Percentiles rank a stretch among this genome's conserved stretches.
phyloP scores from a whole-genome alignment of 805 yeast genomes.

The Saccharomycopsis olivae region DNA sequence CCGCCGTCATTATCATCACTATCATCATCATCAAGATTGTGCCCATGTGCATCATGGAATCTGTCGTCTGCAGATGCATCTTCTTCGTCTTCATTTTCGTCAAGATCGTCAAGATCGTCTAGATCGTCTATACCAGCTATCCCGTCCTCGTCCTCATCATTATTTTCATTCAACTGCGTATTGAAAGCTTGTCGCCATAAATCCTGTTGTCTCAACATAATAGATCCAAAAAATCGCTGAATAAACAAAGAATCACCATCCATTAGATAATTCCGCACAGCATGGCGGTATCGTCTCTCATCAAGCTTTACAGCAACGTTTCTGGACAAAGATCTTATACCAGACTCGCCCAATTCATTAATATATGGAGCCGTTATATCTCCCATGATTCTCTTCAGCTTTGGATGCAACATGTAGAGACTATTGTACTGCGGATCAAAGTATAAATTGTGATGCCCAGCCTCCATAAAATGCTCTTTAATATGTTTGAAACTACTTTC shows the following conservation, averaged over 20 bases:
- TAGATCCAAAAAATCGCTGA: no score
- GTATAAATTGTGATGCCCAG: slow-evolving; percentile 1
- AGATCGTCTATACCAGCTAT: neutral
- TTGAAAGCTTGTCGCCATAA: no score
- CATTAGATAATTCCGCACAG: slow-evolving; percentile 51
- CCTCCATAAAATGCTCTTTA: neutral
- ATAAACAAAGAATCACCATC: slow-evolving; percentile 45
- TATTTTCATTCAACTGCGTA: no score
- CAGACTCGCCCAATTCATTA: slow-evolving; percentile 68
- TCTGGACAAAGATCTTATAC: slow-evolving; percentile 32
- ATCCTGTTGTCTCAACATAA: no score
- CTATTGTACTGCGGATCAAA: neutral
- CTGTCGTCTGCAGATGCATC: slow-evolving; percentile 2
- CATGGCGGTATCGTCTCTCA: slow-evolving; percentile 39
- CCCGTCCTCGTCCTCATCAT: neutral
- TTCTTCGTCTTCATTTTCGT: slow-evolving; percentile 2
- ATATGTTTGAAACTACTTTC: no score
- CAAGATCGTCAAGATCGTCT: neutral
- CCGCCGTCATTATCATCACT: no score
- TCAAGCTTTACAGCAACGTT: slow-evolving; percentile 33
- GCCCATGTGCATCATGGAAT: slow-evolving; percentile 12
- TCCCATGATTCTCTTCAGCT: no score
- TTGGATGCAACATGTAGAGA: neutral
- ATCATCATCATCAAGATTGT: slow-evolving; percentile 24
- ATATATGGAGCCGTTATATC: no score